These are phyloP conservation scores for Microstegium vimineum DNA, from an alignment of 176 grass and related monocot species.

Conservation along the genomic window DNA sequence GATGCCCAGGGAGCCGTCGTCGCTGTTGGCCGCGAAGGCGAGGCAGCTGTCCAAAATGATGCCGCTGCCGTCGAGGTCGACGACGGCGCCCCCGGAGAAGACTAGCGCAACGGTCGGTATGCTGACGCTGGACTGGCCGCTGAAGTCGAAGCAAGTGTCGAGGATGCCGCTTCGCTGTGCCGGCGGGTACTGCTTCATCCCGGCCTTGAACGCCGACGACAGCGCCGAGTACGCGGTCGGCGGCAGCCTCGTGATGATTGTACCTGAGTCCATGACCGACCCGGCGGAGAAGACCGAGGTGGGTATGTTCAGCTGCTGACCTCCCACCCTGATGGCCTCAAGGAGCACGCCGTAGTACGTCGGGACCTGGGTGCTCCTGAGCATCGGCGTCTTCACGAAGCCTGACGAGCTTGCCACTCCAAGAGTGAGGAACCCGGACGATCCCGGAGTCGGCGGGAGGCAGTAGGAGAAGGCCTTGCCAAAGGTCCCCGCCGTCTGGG, in stretches of 20 bases:
- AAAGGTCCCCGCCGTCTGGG: constrained; percentile 48
- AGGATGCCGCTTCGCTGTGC: constrained; percentile 21
- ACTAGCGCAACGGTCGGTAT: constrained; percentile 42
- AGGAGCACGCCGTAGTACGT: constrained; percentile 67
- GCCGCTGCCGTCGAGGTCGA: constrained; percentile 40
- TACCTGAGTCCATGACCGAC: constrained; percentile 76
- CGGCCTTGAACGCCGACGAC: constrained; percentile 41
- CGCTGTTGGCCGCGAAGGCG: constrained; percentile 50
- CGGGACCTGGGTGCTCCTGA: constrained; percentile 23
- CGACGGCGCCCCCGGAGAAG: constrained; percentile 22
- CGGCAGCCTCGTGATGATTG: constrained; percentile 65
- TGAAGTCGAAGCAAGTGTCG: constrained; percentile 60
- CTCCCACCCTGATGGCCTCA: constrained; percentile 39
- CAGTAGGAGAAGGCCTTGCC: constrained; percentile 66
- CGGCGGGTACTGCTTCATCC: constrained; percentile 42
- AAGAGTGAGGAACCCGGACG: constrained; percentile 55
- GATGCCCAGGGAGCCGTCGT: constrained; percentile 32
- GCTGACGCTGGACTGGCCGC: constrained; percentile 13
- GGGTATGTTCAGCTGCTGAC: constrained; percentile 18
- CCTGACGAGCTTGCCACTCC: constrained; percentile 14
- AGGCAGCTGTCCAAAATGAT: constrained; percentile 63
- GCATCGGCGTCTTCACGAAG: constrained; percentile 37
- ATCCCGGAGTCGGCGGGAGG: constrained; percentile 43
- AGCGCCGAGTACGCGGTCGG: constrained; percentile 62
- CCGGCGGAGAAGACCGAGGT: constrained; percentile 39